Base-by-base conservation (phyloP, 2,329 filamentous ascomycete species). In the Scedosporium dehoogii region DNA sequence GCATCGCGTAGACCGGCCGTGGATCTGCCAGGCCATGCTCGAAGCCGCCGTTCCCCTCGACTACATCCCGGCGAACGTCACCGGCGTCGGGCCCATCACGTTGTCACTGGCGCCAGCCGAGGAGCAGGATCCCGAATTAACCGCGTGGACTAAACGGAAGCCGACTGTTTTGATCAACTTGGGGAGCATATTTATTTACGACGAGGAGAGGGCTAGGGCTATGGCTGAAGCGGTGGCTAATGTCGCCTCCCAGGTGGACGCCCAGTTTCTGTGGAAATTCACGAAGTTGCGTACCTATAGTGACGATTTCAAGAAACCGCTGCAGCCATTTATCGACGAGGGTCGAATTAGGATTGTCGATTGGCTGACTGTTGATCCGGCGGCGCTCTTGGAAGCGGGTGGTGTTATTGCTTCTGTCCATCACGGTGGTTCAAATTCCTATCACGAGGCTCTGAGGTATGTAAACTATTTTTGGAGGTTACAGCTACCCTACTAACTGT, bases 121-220 rank as follows among this genome's bases (percentile, higher is more conserved):
- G n/a, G 69, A 75, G 16, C 69, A 73, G 2, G 79, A 83, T 51
- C 69, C 75, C 0, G 74, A 76, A 46, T 67, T 82, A 29, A 71
- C 72, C 1, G 41, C 56, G 0, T 82, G 79, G 80, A 64, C 82
- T 12, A 68, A 69, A 1, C 66, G 67, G 9, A 69, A 67, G 0
- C 76, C 77, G 1, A 82, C 79, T 0, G 68, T 82, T 0, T 70
- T 82, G 12, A 73, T 83, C 7, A 81, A 79, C 61, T 70, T 82
- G 0, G 80, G 80, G 0, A 80, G 76, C 2, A 69, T 73, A 4
- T 69, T 74, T 25, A 65, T 66, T 3, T 70, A 68, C 55, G 63
- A 63, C 29, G 63, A 69, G 59, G 48, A 63, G 1, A 64, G 66
- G 14, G 72, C 71, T 10, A 44, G 16, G 3, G 61, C 48, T 9